phyloP scores from a whole-genome alignment of 148 eudicot genomes.

The Selenicereus undatus region DNA sequence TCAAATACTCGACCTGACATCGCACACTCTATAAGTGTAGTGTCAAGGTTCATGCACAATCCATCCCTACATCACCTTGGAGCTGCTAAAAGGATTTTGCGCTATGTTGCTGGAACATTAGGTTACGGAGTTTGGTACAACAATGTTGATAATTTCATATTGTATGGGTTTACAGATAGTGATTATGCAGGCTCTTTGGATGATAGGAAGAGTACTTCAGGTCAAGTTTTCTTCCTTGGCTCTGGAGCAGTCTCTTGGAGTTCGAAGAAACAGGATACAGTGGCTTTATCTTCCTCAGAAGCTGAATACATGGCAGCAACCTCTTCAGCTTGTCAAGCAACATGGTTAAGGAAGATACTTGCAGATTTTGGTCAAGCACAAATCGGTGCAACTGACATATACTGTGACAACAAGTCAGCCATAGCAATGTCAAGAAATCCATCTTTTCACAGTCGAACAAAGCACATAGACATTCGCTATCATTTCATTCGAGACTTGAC shows the following conservation, averaged over 20 bases:
- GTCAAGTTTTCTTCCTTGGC: not conserved
- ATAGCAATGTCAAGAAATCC: not conserved
- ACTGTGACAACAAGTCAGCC: not conserved
- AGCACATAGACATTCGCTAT: not conserved
- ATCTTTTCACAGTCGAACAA: not conserved
- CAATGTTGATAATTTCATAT: not conserved
- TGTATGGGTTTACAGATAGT: slow-evolving; percentile 1
- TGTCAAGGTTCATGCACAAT: slow-evolving; percentile 1
- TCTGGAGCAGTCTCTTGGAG: not conserved
- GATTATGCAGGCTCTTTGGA: slow-evolving; percentile 7
- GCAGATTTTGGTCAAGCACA: not conserved
- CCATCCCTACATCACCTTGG: not conserved
- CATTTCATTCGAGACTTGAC: slow-evolving; percentile 1
- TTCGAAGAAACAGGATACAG: slow-evolving; percentile 4
- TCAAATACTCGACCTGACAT: slow-evolving; percentile 14
- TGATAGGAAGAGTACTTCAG: slow-evolving; percentile 4
- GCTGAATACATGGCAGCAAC: slow-evolving; percentile 1
- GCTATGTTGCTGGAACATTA: not conserved
- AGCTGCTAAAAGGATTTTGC: not conserved
- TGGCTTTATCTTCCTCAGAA: not conserved
- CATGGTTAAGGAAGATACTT: not conserved
- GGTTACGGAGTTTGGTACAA: slow-evolving; percentile 4
- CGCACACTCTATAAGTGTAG: slow-evolving; percentile 4
- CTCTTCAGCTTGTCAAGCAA: not conserved
- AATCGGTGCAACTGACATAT: not conserved